Conservation (phyloP, 169 alveolate species). For the Fabrea salina region DNA sequence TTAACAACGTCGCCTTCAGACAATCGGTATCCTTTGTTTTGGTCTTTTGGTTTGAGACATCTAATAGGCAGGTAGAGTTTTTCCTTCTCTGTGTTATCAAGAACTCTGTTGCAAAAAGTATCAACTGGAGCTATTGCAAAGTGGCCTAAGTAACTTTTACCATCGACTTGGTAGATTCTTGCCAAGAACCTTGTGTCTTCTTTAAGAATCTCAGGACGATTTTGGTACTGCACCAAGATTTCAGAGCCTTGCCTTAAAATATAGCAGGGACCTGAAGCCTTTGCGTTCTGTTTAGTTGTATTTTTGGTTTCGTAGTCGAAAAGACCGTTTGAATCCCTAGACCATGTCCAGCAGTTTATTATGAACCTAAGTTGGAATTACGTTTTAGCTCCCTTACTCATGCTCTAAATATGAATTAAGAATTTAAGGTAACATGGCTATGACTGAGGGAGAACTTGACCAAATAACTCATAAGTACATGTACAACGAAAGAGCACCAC, state of each 20-base stretch:
- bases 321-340: slow-evolving; percentile 56
- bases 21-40: slow-evolving; percentile 39
- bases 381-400: too few relatives aligned
- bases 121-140: not conserved
- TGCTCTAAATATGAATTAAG: too few relatives aligned
- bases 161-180: not conserved
- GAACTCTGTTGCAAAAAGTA: not conserved
- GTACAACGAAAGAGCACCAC: too few relatives aligned
- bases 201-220: not conserved
- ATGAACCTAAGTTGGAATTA: too few relatives aligned
- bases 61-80: slow-evolving; percentile 56
- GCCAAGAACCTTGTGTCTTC: not conserved
- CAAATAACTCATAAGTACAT: too few relatives aligned
- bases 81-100: slow-evolving; percentile 22
- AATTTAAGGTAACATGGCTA: too few relatives aligned
- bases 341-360: too few relatives aligned
- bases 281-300: slow-evolving; percentile 24
- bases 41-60: slow-evolving; percentile 33
- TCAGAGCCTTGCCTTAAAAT: slow-evolving; percentile 31
- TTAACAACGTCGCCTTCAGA: slow-evolving; percentile 60
- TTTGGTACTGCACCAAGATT: not conserved
- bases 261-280: slow-evolving; percentile 19
- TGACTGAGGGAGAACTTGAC: too few relatives aligned
- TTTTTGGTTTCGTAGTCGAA: slow-evolving; percentile 51
- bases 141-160: not conserved